Evolutionary conservation across 1,284 basidiomycete species (phyloP).

Genomic region (Xerocomus nothofagi): DNA sequence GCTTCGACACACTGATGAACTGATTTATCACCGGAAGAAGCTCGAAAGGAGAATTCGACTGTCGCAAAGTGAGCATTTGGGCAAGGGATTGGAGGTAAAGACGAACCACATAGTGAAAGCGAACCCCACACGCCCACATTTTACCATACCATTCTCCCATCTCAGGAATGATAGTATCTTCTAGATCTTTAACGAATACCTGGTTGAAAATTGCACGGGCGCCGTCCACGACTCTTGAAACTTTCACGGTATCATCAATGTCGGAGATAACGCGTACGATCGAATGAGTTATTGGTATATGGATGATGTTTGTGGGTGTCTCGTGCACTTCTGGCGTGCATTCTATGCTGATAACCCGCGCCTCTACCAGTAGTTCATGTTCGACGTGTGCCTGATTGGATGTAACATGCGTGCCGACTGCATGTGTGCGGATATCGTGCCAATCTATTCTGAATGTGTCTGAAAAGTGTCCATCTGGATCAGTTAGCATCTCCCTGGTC

Average conservation of each 20-base stretch:
- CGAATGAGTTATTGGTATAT: conserved; percentile 28
- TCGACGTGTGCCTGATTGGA: conserved; percentile 54
- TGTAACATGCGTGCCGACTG: conserved; percentile 54
- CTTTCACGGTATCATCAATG: conserved; percentile 93
- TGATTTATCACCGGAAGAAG: conserved; percentile 78
- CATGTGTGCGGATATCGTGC: conserved; percentile 66
- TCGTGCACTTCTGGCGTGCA: conserved; percentile 37
- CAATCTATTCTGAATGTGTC: conserved; percentile 61
- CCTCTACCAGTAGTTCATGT: conserved; percentile 56
- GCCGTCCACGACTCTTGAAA: conserved; percentile 71
- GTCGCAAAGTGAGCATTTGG: conserved; percentile 24
- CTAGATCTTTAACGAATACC: conserved; percentile 75
- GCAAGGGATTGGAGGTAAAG: neutral
- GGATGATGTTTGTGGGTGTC: conserved; percentile 18
- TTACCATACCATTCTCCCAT: conserved; percentile 82
- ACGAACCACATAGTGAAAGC: conserved; percentile 87
- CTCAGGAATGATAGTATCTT: conserved; percentile 78
- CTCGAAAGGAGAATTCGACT: conserved; percentile 90
- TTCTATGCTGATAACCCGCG: conserved; percentile 42
- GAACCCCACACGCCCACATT: conserved; percentile 67
- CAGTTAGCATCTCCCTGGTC: conserved; percentile 53
- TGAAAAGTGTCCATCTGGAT: conserved; percentile 71
- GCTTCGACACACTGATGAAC: conserved; percentile 70
- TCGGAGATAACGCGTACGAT: conserved; percentile 84
- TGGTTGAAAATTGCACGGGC: conserved; percentile 76